Evolutionary conservation across 768 basidiomycete genomes (phyloP).

Genomic region (Tricholomella constricta): DNA sequence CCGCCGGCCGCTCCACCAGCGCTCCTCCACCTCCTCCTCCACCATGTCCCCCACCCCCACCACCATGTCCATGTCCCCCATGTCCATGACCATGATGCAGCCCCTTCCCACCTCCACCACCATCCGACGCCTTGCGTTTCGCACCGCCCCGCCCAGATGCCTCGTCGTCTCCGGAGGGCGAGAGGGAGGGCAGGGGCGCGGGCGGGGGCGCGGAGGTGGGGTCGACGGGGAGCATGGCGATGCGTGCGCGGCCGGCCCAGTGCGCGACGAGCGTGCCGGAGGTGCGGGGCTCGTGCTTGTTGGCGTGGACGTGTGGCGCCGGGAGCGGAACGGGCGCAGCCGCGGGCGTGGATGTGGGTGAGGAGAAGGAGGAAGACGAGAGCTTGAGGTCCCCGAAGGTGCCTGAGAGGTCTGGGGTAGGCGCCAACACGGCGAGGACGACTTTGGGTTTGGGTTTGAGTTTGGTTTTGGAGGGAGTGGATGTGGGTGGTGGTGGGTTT

Average conservation of each 20-base stretch:
- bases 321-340: conserved; percentile 67
- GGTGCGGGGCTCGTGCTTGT: conserved; percentile 66
- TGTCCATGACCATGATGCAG: conserved; percentile 7
- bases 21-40: too few relatives aligned
- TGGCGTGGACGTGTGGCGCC: conserved; percentile 52
- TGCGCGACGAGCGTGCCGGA: conserved; percentile 60
- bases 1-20: conserved; percentile 76
- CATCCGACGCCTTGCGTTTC: conserved; percentile 20
- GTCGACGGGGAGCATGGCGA: conserved; percentile 57
- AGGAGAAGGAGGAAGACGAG: too few relatives aligned
- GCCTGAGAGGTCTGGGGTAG: conserved; percentile 35
- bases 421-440: conserved; percentile 47
- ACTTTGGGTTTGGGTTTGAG: too few relatives aligned
- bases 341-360: conserved; percentile 28
- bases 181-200: too few relatives aligned
- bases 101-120: not conserved
- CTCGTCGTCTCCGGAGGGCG: too few relatives aligned
- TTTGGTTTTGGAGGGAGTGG: too few relatives aligned
- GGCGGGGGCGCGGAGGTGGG: too few relatives aligned
- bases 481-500: conserved; percentile 8
- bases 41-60: too few relatives aligned
- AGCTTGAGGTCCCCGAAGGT: conserved; percentile 26
- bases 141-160: conserved; percentile 32
- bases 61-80: too few relatives aligned
- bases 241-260: conserved; percentile 69